Evolutionary conservation across 2,329 filamentous ascomycete species (phyloP), one percentile per base, ranked within the genome.

Genomic region (Trichoderma hamatum): DNA sequence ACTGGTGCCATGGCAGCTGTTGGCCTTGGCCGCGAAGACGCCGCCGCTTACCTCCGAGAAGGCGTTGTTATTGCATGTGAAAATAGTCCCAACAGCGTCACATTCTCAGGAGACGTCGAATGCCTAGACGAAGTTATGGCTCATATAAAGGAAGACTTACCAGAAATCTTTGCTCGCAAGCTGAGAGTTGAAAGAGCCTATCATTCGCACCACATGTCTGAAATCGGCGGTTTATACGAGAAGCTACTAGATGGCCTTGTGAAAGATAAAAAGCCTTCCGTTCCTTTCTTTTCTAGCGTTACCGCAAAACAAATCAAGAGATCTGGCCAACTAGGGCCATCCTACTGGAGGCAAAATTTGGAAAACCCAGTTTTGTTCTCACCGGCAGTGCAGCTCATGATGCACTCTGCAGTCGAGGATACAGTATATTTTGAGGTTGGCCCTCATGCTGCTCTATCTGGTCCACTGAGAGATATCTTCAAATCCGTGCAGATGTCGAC

Each of bases 71-170:
- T 81, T 30, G 81, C 77, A 3, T 84, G 84, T 71, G 80, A 82
- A 70, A 87, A 87, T 76, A 84, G 83, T 46, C 84, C 84, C 0
- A 75, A 77, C 0, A 85, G 80, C 58, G 73, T 84, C 11, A 86
- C 85, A 0, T 75, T 86, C 0, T 84, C 84, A 0, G 84, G 84
- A 13, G 82, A 83, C 52, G 76, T 79, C 36, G 73, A 75, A 1
- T 80, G 78, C 1, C 77, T 86, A 4, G 79, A 80, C 7, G 77
- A 69, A 13, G 43, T 19, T 7, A 46, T 65, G 32, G 32, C 80
- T 64, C 74, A 84, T 4, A 78, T 72, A 10, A 52, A 60, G 1
- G 59, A 49, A 10, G 60, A 82, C 39, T 76, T 82, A 51, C 78
- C 81, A 56, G 80, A 79, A 30, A 70, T 83, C 1, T 84, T 85